Base-by-base conservation (phyloP, 352 stramenopile species). In the Phytophthora syringae region DNA sequence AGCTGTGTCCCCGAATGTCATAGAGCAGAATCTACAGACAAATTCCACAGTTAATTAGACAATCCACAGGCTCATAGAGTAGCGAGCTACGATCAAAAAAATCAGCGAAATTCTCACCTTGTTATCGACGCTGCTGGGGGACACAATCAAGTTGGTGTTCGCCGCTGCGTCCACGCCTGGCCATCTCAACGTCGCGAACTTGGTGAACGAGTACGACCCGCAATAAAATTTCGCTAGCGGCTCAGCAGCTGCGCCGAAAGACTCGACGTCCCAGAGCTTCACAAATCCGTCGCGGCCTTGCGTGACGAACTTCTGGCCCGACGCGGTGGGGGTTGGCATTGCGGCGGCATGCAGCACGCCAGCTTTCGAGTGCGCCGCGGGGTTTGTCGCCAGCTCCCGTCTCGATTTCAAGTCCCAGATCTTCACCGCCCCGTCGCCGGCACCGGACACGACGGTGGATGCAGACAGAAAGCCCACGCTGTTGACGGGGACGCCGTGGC, bases 231-330 rank as follows among this genome's bases (percentile, higher is more conserved):
- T 70, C 1, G 44, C 18, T 20, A 85, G 20, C 21, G 80, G 76
- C 12, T 76, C 56, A 5, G 56, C 34, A 44, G 43, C 13, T 11
- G 36, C 32, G 3, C 30, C 43, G 11, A 86, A 81, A 5, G 60
- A 59, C 18, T 54, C 28, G 1, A 53, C 43, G 27, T 92, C 81
- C 87, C 87, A 95, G 12, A 93, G 32, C 43, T 82, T 86, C 28
- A 95, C 67, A 27, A 78, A 77, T 1, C 87, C 87, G 32, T 95
- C 87, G 20, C 87, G 79, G 13, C 87, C 87, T 60, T 95, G 87
- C 10, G 84, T 88, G 30, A 88, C 45, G 32, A 93, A 74, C 15
- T 70, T 77, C 18, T 53, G 30, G 7, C 61, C 67, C 9, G 54
- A 51, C 20, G 34, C 60, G 43, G 45, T 27, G 28, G 30, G 64